A percentile compares a stretch with the other conserved stretches of the same genome.
These are phyloP conservation scores for Penicillium sp. DNA, from an alignment of 2,329 filamentous ascomycete species.

Conservation along the genomic window DNA sequence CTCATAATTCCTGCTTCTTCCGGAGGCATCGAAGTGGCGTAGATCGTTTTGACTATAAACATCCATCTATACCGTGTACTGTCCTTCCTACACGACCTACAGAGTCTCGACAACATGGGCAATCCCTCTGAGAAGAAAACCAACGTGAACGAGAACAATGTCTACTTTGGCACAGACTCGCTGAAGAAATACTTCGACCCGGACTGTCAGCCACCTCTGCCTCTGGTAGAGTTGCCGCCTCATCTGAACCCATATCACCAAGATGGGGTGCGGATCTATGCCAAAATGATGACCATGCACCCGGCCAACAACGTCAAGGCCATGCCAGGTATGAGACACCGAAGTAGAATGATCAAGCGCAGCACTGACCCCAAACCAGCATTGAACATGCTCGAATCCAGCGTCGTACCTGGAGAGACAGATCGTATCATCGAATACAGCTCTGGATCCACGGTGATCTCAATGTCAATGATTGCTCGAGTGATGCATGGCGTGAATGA, in stretches of 20 bases:
- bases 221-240: conserved; percentile 59
- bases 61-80: neutral
- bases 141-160: conserved; percentile 46
- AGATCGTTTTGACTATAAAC: neutral
- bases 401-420: conserved; percentile 44
- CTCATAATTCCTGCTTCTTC: too few species aligned
- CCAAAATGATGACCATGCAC: conserved; percentile 64
- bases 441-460: conserved; percentile 61
- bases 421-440: conserved; percentile 58
- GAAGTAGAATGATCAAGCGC: neutral
- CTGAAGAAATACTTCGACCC: conserved; percentile 59
- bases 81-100: neutral
- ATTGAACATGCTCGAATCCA: conserved; percentile 49
- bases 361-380: conserved; percentile 32
- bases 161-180: conserved; percentile 57
- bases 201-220: conserved; percentile 55
- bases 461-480: conserved; percentile 54
- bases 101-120: neutral
- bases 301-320: conserved; percentile 64
- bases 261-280: conserved; percentile 60
- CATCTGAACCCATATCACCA: conserved; percentile 55
- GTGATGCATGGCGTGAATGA: conserved; percentile 52
- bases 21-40: too few species aligned
- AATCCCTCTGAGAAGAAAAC: conserved; percentile 19
- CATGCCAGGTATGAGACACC: conserved; percentile 45